Percentiles rank a stretch among this genome's conserved stretches.
phyloP scores from a whole-genome alignment of 169 alveolate genomes.

The Plasmodium adleri region DNA sequence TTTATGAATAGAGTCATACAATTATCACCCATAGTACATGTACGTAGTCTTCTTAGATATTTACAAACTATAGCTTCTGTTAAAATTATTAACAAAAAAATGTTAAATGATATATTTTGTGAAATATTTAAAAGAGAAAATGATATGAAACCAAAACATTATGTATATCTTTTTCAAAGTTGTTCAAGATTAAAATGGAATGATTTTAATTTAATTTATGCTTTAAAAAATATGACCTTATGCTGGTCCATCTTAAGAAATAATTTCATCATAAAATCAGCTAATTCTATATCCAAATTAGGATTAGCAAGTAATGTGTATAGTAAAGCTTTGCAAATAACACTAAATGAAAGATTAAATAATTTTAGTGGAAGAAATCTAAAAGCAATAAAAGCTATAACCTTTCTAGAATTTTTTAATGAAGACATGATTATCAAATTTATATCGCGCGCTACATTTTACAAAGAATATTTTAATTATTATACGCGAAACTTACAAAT shows the following conservation, averaged over 20 bases:
- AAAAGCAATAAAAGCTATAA: constrained; percentile 55
- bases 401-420: constrained; percentile 79
- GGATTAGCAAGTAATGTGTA: constrained; percentile 79
- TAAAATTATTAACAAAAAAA: constrained; percentile 71
- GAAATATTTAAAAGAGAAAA: constrained; percentile 79
- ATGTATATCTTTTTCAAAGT: constrained; percentile 84
- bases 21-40: constrained; percentile 70
- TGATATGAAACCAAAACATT: constrained; percentile 87
- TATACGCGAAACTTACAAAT: constrained; percentile 81
- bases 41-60: constrained; percentile 81
- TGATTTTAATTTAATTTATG: constrained; percentile 81
- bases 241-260: constrained; percentile 87
- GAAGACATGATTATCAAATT: constrained; percentile 83
- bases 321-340: constrained; percentile 81
- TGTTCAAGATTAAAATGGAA: constrained; percentile 79
- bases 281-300: constrained; percentile 82
- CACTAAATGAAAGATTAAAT: constrained; percentile 75
- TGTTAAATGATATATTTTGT: constrained; percentile 61
- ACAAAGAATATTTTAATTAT: constrained; percentile 78
- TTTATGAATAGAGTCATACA: constrained; percentile 76
- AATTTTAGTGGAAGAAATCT: constrained; percentile 76
- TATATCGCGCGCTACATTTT: constrained; percentile 78
- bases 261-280: constrained; percentile 83
- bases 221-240: constrained; percentile 83
- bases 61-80: constrained; percentile 81